phyloP scores from a whole-genome alignment of 192 early-diverging fungal genomes.

The Coemansia sp. region DNA sequence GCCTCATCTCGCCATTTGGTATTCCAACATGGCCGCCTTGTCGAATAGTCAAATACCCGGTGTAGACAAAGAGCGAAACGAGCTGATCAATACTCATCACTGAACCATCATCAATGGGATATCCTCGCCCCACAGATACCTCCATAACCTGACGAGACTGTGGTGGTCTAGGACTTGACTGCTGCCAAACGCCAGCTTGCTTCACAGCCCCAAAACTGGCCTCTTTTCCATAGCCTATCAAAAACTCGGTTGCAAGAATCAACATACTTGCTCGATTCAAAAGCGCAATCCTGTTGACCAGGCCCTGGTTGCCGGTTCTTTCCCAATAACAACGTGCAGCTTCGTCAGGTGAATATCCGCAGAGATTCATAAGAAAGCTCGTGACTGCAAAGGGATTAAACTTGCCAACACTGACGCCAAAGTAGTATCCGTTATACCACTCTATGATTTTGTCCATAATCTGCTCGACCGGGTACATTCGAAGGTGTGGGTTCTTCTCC shows the following conservation, averaged over 20 bases:
- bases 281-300: neutral
- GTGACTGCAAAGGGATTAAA: constrained; percentile 10
- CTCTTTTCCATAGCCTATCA: neutral
- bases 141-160: neutral
- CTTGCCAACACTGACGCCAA: neutral
- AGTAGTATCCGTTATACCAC: constrained; percentile 19
- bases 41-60: constrained; percentile 13
- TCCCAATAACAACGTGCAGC: constrained; percentile 7
- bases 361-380: constrained; percentile 1
- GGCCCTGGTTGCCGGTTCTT: neutral
- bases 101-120: neutral
- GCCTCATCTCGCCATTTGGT: constrained; percentile 13
- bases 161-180: neutral
- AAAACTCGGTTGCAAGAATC: neutral
- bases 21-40: neutral
- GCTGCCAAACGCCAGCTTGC: neutral
- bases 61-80: constrained; percentile 18
- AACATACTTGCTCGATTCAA: neutral
- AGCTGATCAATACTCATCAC: neutral
- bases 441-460: neutral
- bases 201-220: neutral
- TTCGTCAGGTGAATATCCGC: neutral
- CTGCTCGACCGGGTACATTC: neutral
- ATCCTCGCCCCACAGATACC: neutral
- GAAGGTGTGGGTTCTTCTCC: neutral